phyloP scores from a whole-genome alignment of 805 yeast genomes.

The Wickerhamiella dianesei region DNA sequence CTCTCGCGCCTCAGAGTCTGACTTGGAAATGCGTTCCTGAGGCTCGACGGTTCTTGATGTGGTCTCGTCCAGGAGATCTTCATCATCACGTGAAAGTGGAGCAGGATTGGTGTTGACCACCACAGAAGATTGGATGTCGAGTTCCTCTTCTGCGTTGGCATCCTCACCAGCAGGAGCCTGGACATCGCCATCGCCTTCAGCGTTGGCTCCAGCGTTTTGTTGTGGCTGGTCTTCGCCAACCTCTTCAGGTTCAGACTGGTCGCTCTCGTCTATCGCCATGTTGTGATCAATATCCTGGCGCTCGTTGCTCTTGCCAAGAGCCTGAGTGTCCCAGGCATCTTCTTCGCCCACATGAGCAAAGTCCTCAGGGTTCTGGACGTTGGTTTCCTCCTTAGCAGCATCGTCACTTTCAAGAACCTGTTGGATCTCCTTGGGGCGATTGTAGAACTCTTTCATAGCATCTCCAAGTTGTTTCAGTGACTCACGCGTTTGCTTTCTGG shows the following conservation, averaged over 20 bases:
- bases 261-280: conserved; percentile 28
- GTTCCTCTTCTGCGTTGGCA: conserved; percentile 13
- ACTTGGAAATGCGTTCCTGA: not conserved
- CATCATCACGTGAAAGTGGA: not conserved
- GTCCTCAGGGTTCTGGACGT: conserved; percentile 30
- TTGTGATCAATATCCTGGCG: conserved; percentile 61
- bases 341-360: conserved; percentile 45
- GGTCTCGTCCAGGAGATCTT: no score
- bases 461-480: conserved; percentile 84
- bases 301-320: conserved; percentile 75
- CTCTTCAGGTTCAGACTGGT: conserved; percentile 15
- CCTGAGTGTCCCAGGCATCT: conserved; percentile 72
- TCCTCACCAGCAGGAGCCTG: conserved; percentile 15
- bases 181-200: conserved; percentile 24
- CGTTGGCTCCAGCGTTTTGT: conserved; percentile 13
- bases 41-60: no score
- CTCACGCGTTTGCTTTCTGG: conserved; percentile 30
- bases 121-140: not conserved
- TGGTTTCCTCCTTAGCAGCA: conserved; percentile 30
- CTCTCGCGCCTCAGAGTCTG: conserved; percentile 45
- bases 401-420: conserved; percentile 19
- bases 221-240: conserved; percentile 21
- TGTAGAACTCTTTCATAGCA: conserved; percentile 78
- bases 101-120: not conserved
- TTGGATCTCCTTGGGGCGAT: conserved; percentile 76